Conservation (phyloP, 148 eudicot species). For the Beta vulgaris region DNA sequence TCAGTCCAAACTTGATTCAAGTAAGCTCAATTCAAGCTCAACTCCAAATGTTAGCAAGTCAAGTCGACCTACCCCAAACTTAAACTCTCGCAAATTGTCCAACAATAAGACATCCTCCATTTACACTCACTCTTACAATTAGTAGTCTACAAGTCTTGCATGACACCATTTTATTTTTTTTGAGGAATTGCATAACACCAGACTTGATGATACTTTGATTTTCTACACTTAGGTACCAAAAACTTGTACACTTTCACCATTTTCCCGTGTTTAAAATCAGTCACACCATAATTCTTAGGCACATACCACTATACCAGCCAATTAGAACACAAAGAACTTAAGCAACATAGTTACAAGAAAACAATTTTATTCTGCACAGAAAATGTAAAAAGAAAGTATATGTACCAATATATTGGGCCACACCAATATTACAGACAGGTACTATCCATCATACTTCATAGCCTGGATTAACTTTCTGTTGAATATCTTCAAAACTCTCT, state of each 20-base stretch:
- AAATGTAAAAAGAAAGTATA: not conserved
- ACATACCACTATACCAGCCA: not conserved
- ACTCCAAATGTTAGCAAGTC: no score
- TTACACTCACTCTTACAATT: no score
- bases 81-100: no score
- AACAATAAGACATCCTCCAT: no score
- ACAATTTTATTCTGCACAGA: not conserved
- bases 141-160: no score
- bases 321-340: not conserved
- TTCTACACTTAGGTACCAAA: not conserved
- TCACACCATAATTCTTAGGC: not conserved
- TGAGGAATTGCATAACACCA: no score
- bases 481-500: conserved; percentile 84
- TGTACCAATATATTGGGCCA: conserved; percentile 1
- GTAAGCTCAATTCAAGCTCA: no score
- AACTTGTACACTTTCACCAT: not conserved
- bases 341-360: not conserved
- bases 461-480: conserved; percentile 94
- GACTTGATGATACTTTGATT: no score
- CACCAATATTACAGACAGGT: conserved; percentile 11
- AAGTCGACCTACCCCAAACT: no score
- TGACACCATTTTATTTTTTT: no score
- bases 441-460: conserved; percentile 62
- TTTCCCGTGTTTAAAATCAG: not conserved
- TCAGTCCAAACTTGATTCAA: no score